Percentiles rank a stretch among this genome's conserved stretches.
These are phyloP conservation scores for Calocera cornea DNA, from an alignment of 768 basidiomycete species.

Conservation along the genomic window DNA sequence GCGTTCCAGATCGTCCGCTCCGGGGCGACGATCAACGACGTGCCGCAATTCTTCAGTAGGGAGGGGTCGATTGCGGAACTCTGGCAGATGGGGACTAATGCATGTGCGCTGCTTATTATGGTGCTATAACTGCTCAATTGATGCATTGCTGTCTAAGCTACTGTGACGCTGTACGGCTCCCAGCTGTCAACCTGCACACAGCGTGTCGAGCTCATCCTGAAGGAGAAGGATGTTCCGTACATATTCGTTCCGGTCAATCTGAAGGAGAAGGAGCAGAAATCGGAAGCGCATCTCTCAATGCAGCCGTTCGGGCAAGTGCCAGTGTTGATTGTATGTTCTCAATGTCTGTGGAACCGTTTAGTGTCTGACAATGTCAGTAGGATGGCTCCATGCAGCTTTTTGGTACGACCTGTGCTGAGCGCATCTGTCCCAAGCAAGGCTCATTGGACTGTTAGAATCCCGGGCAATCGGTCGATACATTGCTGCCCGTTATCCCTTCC, in stretches of 20 bases:
- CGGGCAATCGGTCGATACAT: conserved; percentile 51
- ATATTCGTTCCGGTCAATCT: conserved; percentile 34
- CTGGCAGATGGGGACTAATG: neutral
- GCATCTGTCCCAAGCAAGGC: neutral
- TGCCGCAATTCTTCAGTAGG: neutral
- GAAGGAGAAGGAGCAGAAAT: conserved; percentile 31
- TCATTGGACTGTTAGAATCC: conserved; percentile 28
- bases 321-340: conserved; percentile 11
- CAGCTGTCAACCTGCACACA: conserved; percentile 36
- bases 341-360: neutral
- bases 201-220: conserved; percentile 37
- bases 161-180: conserved; percentile 27
- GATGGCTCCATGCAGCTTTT: conserved; percentile 45
- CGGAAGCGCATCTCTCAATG: conserved; percentile 28
- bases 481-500: conserved; percentile 37
- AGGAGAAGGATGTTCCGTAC: conserved; percentile 46
- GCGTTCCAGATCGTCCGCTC: conserved; percentile 1
- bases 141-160: conserved; percentile 9
- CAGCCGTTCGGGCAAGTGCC: conserved; percentile 59
- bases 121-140: neutral
- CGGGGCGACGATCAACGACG: neutral
- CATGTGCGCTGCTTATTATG: neutral
- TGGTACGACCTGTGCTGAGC: conserved; percentile 9
- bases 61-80: neutral
- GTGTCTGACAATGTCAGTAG: conserved; percentile 27